Evolutionary conservation across 2,329 filamentous ascomycete genomes (phyloP).

Genomic region (Hypomyces perniciosus): DNA sequence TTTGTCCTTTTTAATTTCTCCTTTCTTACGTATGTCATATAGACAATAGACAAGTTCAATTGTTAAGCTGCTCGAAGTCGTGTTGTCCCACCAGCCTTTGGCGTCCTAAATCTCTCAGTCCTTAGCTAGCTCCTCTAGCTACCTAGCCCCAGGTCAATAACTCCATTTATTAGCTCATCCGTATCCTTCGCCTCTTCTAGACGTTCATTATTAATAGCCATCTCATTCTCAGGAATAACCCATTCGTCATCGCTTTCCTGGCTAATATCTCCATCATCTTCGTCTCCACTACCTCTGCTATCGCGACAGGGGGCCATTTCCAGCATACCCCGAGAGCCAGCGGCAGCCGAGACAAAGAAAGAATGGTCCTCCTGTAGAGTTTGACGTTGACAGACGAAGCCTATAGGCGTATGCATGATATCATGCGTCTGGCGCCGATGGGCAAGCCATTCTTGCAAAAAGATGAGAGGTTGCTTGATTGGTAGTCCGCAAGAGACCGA

Average conservation of each 20-base stretch:
- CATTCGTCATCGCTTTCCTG: not conserved
- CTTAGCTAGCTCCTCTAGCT: no score
- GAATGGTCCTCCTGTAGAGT: slow-evolving; percentile 38
- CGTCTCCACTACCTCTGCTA: not conserved
- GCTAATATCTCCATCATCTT: not conserved
- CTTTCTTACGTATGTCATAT: no score
- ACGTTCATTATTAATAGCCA: no score
- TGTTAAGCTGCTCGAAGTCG: no score
- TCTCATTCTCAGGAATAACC: no score
- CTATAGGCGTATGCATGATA: slow-evolving; percentile 53
- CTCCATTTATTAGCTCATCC: no score
- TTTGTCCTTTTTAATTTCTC: no score
- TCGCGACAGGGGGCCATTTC: not conserved
- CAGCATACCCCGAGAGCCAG: not conserved
- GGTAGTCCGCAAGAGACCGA: slow-evolving; percentile 1
- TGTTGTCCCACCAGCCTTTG: no score
- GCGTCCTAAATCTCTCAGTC: no score
- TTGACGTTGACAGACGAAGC: slow-evolving; percentile 45
- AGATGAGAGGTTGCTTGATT: slow-evolving; percentile 31
- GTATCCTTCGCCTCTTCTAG: no score
- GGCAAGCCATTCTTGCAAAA: slow-evolving; percentile 51
- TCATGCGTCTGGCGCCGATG: slow-evolving; percentile 48
- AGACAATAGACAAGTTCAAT: no score
- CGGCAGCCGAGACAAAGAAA: slow-evolving; percentile 37
- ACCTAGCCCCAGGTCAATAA: no score